These are phyloP conservation scores for Durotheca rogersii DNA, from an alignment of 495 filamentous ascomycete genomes.

Conservation along the genomic window DNA sequence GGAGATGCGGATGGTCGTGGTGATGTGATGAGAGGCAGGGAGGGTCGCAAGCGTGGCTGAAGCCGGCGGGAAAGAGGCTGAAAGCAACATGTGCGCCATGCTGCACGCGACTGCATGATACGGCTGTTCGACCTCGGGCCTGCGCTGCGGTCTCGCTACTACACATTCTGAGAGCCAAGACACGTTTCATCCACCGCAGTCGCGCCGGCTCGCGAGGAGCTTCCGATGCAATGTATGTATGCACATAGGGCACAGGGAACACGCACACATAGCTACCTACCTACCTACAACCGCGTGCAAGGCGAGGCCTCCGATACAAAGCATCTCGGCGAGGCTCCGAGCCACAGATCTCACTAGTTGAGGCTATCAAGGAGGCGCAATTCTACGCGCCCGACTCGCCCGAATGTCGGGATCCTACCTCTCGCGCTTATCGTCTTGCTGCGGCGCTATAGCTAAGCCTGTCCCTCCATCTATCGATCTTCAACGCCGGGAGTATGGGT, in stretches of 20 bases:
- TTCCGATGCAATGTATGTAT: too few species aligned
- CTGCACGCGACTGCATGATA: not conserved
- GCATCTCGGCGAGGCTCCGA: constrained; percentile 2
- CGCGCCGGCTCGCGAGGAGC: constrained; percentile 7
- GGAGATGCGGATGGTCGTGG: not conserved
- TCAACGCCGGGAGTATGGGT: constrained; percentile 9
- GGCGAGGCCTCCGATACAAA: constrained; percentile 5
- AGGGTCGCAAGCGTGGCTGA: not conserved
- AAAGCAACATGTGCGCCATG: not conserved
- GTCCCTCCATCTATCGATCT: constrained; percentile 8
- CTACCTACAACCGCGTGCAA: not conserved
- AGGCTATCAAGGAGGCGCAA: too few species aligned
- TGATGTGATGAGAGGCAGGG: constrained; percentile 9
- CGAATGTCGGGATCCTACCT: not conserved
- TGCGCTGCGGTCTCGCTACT: constrained; percentile 1
- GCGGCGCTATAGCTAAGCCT: not conserved
- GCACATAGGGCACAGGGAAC: too few species aligned
- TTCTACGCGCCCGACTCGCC: not conserved
- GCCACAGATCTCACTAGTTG: too few species aligned
- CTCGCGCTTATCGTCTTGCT: too few species aligned
- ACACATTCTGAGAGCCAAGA: constrained; percentile 9
- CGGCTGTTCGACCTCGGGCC: constrained; percentile 1
- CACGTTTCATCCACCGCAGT: constrained; percentile 26
- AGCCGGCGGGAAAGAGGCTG: not conserved
- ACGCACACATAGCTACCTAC: too few species aligned